Percentiles rank a stretch among this genome's conserved stretches.
Conservation (phyloP, 2,329 filamentous ascomycete genomes). For the Penicillium sp. region DNA sequence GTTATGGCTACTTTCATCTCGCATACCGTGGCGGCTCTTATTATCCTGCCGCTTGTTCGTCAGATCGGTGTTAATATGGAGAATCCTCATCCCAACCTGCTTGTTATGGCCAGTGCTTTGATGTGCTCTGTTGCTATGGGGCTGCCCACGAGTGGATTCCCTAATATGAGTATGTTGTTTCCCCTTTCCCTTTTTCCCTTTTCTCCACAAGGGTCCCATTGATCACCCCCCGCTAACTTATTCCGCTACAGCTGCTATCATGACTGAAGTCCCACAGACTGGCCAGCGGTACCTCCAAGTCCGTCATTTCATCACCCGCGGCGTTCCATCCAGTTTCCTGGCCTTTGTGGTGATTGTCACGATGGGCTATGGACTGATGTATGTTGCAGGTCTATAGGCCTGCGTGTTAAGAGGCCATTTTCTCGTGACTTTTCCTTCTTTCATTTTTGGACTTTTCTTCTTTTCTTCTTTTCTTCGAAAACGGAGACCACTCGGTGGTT, state of each 20-base stretch:
- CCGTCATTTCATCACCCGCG: conserved; percentile 90
- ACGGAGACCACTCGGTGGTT: neutral
- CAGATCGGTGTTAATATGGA: conserved; percentile 82
- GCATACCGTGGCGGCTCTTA: conserved; percentile 92
- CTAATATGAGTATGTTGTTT: conserved; percentile 89
- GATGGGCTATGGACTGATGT: conserved; percentile 87
- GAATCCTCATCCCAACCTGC: conserved; percentile 83
- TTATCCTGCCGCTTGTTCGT: conserved; percentile 85
- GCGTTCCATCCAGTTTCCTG: conserved; percentile 79
- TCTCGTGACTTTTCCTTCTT: neutral
- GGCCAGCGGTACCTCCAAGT: conserved; percentile 89
- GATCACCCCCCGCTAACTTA: conserved; percentile 14
- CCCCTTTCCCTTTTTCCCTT: neutral
- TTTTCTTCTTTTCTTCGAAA: neutral
- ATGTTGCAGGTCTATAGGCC: conserved; percentile 60
- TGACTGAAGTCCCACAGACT: conserved; percentile 93
- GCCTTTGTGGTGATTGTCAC: conserved; percentile 79
- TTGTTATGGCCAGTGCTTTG: conserved; percentile 91
- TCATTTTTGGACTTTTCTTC: no score
- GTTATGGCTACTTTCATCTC: conserved; percentile 97
- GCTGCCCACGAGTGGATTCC: conserved; percentile 91
- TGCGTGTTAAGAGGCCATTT: neutral
- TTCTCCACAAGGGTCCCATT: no score
- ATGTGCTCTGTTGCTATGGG: conserved; percentile 99
- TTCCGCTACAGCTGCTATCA: conserved; percentile 71